phyloP scores from a whole-genome alignment of 2,329 filamentous ascomycete genomes.

The Passalora sequoiae region DNA sequence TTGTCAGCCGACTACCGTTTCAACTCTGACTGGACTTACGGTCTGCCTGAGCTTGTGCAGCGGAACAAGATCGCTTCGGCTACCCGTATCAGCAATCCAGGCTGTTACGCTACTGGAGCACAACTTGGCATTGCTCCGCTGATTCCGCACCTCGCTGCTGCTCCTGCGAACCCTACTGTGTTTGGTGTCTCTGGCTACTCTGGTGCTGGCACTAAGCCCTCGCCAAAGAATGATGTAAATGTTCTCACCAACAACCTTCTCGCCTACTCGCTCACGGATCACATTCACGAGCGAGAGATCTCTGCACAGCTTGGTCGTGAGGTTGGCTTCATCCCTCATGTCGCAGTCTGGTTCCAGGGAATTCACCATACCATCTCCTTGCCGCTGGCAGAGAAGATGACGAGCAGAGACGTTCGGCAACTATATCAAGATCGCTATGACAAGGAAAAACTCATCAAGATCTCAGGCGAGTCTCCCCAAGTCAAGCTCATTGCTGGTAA shows the following conservation, averaged over 20 bases:
- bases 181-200: constrained; percentile 94
- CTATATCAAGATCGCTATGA: constrained; percentile 95
- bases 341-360: constrained; percentile 94
- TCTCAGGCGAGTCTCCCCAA: constrained; percentile 77
- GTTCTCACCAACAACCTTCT: constrained; percentile 82
- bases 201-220: constrained; percentile 89
- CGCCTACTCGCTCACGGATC: constrained; percentile 84
- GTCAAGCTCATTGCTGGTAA: constrained; percentile 80
- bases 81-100: constrained; percentile 83
- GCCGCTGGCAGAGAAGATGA: constrained; percentile 79
- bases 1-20: constrained; percentile 97
- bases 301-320: constrained; percentile 66
- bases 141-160: constrained; percentile 62
- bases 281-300: constrained; percentile 93
- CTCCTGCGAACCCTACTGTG: constrained; percentile 64
- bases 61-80: constrained; percentile 71
- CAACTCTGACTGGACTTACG: constrained; percentile 79
- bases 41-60: constrained; percentile 77
- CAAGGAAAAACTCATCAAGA: constrained; percentile 90
- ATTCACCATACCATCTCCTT: constrained; percentile 90
- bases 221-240: constrained; percentile 85
- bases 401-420: constrained; percentile 83
- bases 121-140: constrained; percentile 85
- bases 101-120: constrained; percentile 90
- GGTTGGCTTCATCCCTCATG: constrained; percentile 86